These are phyloP conservation scores for Scolecobasidium constrictum DNA, from an alignment of 2,329 filamentous ascomycete species.

Conservation along the genomic window DNA sequence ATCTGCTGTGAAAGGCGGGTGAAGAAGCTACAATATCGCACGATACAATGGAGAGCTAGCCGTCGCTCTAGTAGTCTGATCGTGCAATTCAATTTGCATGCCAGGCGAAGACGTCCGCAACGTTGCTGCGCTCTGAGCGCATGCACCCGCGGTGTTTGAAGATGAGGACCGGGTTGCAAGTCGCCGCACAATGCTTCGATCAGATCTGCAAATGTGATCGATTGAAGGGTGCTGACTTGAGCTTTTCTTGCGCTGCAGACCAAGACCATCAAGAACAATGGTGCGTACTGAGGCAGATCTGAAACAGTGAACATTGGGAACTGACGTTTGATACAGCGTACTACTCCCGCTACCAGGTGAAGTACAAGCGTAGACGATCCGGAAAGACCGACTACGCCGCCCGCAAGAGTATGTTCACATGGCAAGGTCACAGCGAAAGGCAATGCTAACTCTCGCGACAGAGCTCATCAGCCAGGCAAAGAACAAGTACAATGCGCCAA, in stretches of 20 bases:
- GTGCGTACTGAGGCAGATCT: slow-evolving; percentile 42
- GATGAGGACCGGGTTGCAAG: slow-evolving; percentile 28
- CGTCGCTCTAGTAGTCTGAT: not conserved
- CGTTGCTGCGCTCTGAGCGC: too few species aligned
- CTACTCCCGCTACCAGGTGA: slow-evolving; percentile 91
- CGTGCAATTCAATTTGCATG: too few species aligned
- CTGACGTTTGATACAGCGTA: slow-evolving; percentile 13
- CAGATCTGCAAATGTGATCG: slow-evolving; percentile 18
- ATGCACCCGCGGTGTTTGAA: too few species aligned
- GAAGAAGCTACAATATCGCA: not conserved
- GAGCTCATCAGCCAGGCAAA: slow-evolving; percentile 96
- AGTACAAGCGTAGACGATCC: slow-evolving; percentile 93
- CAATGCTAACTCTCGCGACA: too few species aligned
- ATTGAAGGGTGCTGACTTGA: slow-evolving; percentile 99
- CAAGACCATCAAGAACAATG: slow-evolving; percentile 92
- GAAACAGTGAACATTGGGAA: slow-evolving; percentile 8
- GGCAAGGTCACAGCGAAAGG: too few species aligned
- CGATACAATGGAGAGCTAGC: not conserved
- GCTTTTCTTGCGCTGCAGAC: slow-evolving; percentile 49
- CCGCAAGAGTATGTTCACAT: slow-evolving; percentile 61
- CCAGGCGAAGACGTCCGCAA: too few species aligned
- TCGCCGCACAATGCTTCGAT: slow-evolving; percentile 98
- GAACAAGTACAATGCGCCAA: slow-evolving; percentile 99
- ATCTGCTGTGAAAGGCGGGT: not conserved
- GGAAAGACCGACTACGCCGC: slow-evolving; percentile 99